Base-by-base conservation (phyloP, 2,329 filamentous ascomycete species). In the Claviceps sp. region DNA sequence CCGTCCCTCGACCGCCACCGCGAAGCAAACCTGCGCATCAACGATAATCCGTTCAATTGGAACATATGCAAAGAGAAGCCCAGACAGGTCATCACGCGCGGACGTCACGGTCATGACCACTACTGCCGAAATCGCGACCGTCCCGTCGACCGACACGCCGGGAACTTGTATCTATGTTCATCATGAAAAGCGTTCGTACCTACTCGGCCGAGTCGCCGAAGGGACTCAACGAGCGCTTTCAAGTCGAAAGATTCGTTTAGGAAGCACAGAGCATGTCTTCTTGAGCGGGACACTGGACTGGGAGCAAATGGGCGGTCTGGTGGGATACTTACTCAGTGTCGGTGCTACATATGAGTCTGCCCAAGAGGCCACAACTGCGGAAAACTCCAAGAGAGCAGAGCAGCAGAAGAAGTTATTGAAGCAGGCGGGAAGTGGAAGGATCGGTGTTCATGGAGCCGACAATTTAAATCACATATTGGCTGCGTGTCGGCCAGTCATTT, bases 81-180 rank as follows among this genome's bases (percentile, higher is more conserved):
- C 1, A 2, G 5, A 44, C 26, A 46, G 34, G 46, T 34, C 29
- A 34, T 34, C 9, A 8, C 46, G 47, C 45, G 1, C 16, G 34
- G 50, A 50, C 37, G 5, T 52, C 11, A 53, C 50, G 52, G 64
- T 57, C 56, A 95, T 95, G 90, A 76, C 82, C 59, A 84, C 77
- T 63, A 80, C 74, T 60, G 74, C 90, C 52, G 83, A 94, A 65
- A 70, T 97, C 60, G 66, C 91, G 55, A 85, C 83, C 17, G 86
- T 85, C 53, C 91, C 91, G 14, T 93, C 91, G 58, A 85, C 84
- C 53, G 93, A 98, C 68, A 95, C 89, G 20, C 79, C 83, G 1
- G 91, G 91, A 50, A 87, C 88, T 2, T 78, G 80, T 48, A 66
- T 97, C 36, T 64, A 88, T 39, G 73, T 98, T 6, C 83, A 91